phyloP scores from a whole-genome alignment of 306 rosid species.

The Clitoria ternatea region DNA sequence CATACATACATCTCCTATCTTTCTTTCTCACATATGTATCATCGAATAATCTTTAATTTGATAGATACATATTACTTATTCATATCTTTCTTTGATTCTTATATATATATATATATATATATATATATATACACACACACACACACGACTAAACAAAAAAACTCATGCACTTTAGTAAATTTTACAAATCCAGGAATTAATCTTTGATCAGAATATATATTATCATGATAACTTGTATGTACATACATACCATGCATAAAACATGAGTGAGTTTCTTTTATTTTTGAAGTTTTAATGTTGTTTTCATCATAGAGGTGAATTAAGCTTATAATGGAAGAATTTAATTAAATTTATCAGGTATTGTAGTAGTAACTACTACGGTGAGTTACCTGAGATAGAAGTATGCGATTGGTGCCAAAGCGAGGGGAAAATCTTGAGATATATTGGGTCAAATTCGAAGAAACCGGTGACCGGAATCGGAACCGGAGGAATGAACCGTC shows the following conservation, averaged over 20 bases:
- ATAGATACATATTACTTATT: slow-evolving; percentile 5
- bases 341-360: slow-evolving; percentile 39
- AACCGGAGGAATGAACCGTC: slow-evolving; percentile 32
- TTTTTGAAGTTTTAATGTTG: neutral
- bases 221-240: neutral
- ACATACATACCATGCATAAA: neutral
- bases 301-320: slow-evolving; percentile 5
- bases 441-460: slow-evolving; percentile 40
- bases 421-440: slow-evolving; percentile 44
- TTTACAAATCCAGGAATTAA: no score
- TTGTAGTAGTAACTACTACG: slow-evolving; percentile 79
- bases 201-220: no score
- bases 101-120: neutral
- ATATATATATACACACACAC: neutral
- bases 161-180: no score
- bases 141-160: no score
- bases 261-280: neutral
- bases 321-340: neutral
- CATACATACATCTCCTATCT: neutral
- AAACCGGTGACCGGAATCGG: slow-evolving; percentile 24
- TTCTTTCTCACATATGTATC: slow-evolving; percentile 18
- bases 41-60: slow-evolving; percentile 8
- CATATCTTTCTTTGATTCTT: neutral
- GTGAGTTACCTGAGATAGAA: slow-evolving; percentile 49
- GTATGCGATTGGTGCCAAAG: slow-evolving; percentile 92